Percentiles rank a stretch among this genome's conserved stretches.
Conservation (phyloP, 176 grass and related monocot genomes). For the Carex parvula region DNA sequence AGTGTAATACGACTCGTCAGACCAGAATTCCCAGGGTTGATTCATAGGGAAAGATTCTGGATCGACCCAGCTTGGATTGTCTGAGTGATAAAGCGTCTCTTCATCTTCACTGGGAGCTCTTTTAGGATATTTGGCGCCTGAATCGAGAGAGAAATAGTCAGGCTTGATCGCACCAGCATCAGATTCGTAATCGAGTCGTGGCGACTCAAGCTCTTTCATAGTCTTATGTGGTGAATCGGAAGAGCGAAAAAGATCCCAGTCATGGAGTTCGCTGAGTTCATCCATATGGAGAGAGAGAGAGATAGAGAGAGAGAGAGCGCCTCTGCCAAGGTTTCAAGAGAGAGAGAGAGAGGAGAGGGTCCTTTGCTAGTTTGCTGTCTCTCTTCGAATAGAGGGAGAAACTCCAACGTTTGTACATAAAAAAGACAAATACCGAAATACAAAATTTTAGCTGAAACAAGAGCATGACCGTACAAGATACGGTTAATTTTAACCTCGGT, state of each 20-base stretch:
- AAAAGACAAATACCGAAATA: not conserved
- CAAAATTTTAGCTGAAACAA: not conserved
- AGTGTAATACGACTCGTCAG: constrained; percentile 57
- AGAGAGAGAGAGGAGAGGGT: not conserved
- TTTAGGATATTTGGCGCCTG: constrained; percentile 37
- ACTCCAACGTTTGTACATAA: not conserved
- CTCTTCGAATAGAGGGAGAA: not conserved
- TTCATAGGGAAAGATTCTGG: constrained; percentile 57
- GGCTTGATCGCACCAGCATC: constrained; percentile 70
- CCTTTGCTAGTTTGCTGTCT: not conserved
- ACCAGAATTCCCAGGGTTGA: constrained; percentile 52
- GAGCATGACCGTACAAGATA: not conserved
- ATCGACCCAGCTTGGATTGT: constrained; percentile 64
- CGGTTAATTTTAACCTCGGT: no score
- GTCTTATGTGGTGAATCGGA: constrained; percentile 23
- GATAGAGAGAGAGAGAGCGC: not conserved
- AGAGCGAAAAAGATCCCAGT: constrained; percentile 72
- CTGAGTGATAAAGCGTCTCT: constrained; percentile 35
- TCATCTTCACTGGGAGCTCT: constrained; percentile 33
- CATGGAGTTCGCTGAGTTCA: constrained; percentile 33
- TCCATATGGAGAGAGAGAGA: constrained; percentile 36
- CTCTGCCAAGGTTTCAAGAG: not conserved
- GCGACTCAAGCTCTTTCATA: not conserved
- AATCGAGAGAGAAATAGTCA: constrained; percentile 81
- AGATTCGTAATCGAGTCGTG: constrained; percentile 12